Base-by-base conservation (phyloP, 1,284 basidiomycete species). In the Pisolithus thermaeus region DNA sequence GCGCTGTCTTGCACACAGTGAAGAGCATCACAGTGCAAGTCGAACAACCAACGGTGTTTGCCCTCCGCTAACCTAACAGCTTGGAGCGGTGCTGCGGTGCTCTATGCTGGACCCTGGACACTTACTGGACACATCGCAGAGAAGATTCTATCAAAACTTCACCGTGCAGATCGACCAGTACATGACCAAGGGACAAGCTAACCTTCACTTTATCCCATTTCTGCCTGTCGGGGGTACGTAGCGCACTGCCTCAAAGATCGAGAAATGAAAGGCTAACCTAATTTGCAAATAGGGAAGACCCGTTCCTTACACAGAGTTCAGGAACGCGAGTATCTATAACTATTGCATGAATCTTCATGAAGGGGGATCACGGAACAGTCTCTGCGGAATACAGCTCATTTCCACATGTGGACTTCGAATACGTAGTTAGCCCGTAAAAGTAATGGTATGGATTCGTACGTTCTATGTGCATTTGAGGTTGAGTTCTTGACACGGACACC, bases 91-190 rank as follows among this genome's bases (percentile, higher is more conserved):
- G 5, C 61, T 66, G 1, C 30, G 14, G 60, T 68, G 5, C 61
- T 66, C 12, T 66, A 66, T 9, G 66, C 64, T 4, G 64, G 63
- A 1, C 56, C 61, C 2, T 69, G 65, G 62, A 58, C 30, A 0
- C 67, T 65, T 1, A 58, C 61, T 0, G 14, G 0, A 37, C 62
- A 66, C 16, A 0, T 20, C 14, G 4, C 49, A 38, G 3, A 56
- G 53, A 5, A 65, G 65, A 7, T 58, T n/a, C 55, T 68, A 68
- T 48, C 64, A 66, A 53, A 64, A 67, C 49, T 68, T 68, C 14
- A 54, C 65, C 11, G 7, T 66, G 8, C 54, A 57, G 4, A 41
- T 68, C 6, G 11, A 59, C 0, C 1, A 14, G 1, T 56, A 47
- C 22, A 32, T 59, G 47, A 3, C 38, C 2, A 0, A 47, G 7